These are phyloP conservation scores for Turnera subulata DNA, from an alignment of 345 rosid species.

Conservation along the genomic window DNA sequence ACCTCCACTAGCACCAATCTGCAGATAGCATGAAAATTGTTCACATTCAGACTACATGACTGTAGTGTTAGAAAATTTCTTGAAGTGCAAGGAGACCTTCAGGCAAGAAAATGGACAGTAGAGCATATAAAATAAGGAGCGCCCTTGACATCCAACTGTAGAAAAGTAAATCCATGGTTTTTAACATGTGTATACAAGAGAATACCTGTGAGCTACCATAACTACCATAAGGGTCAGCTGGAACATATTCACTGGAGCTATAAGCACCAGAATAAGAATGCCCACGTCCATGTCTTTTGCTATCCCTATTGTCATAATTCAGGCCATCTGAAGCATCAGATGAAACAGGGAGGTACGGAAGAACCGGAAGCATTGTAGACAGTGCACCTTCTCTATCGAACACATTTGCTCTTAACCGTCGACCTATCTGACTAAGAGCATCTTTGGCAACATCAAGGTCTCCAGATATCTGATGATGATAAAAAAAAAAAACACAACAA, in stretches of 20 bases:
- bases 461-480: slow-evolving; percentile 64
- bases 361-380: slow-evolving; percentile 74
- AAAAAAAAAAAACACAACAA: no score
- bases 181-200: not conserved
- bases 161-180: no score
- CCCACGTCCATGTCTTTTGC: slow-evolving; percentile 70
- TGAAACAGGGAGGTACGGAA: slow-evolving; percentile 83
- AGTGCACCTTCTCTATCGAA: slow-evolving; percentile 86
- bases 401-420: slow-evolving; percentile 76
- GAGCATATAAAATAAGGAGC: not conserved
- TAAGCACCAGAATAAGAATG: slow-evolving; percentile 71
- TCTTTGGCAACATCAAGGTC: slow-evolving; percentile 95
- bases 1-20: slow-evolving; percentile 71
- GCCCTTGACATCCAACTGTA: not conserved
- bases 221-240: slow-evolving; percentile 60
- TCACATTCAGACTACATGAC: slow-evolving; percentile 7
- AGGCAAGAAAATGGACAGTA: not conserved
- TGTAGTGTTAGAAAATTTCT: no score
- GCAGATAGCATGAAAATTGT: slow-evolving; percentile 20
- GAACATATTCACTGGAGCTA: slow-evolving; percentile 55
- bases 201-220: slow-evolving; percentile 74
- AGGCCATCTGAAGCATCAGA: slow-evolving; percentile 51
- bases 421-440: slow-evolving; percentile 78
- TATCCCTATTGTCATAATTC: slow-evolving; percentile 64
- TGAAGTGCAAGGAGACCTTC: not conserved